Evolutionary conservation across 306 rosid genomes (phyloP), one percentile per base, ranked within the genome.

Genomic region (Malus fusca): DNA sequence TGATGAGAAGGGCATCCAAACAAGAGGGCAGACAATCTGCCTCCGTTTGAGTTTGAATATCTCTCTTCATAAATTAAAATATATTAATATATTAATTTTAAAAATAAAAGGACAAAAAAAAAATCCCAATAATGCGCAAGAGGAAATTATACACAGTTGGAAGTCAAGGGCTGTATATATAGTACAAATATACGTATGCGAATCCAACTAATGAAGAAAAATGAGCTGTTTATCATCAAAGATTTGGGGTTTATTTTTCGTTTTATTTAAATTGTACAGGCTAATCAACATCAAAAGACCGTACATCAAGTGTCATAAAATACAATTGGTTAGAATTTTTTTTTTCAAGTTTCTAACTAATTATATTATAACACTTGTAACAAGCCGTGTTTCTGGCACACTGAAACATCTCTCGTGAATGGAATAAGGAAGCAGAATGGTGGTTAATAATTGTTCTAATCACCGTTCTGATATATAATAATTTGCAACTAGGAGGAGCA

Each of bases 211-310:
- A 15, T 37, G 68, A 56, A 73, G 77, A 59, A 73, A 73, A 52
- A 73, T 40, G n/a, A 72, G 76, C 77, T 73, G 77, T 59, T 73
- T 44, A 42, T 60, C 77, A 60, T 23, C n/a, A 1, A 42, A 26
- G 30, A 59, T 73, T 59, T 59, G 68, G 56, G 68, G 13, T 25
- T 25, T 73, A 21, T 59, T 40, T 58, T 61, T 25, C 11, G 3
- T 2, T 25, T 30, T 30, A 30, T 30, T 30, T 30, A 30, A 30
- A 30, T 58, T 73, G 25, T 62, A 33, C 11, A 33, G 59, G 35
- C 51, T 5, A 40, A 40, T 11, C 58, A 18, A 42, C 1, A 59
- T 73, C 42, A 37, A 37, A 48, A 48, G 53, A 48, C 0, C 10
- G 2, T 37, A 37, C 42, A 37, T 37, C 10, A 37, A 37, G 42